Base-by-base conservation (phyloP, 1,284 basidiomycete species). In the Sporisorium scitamineum region DNA sequence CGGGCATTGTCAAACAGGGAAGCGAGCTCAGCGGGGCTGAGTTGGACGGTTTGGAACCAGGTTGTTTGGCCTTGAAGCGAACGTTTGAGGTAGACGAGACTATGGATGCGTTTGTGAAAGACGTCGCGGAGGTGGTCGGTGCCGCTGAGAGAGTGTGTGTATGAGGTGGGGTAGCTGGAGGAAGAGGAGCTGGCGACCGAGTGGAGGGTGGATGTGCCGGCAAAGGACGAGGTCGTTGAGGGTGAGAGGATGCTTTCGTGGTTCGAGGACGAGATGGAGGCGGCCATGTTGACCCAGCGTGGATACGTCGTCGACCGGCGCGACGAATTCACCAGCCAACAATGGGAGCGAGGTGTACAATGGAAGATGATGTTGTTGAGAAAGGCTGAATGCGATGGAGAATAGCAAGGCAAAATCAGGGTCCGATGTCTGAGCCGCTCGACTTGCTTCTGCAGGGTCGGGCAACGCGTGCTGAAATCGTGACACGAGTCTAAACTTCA, bases 31-130 rank as follows among this genome's bases (percentile, higher is more conserved):
- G 42, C 2, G 0, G 52, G 60, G 8, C 51, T 26, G 18, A 81
- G 53, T 32, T 62, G 61, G 34, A 80, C 42, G 20, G 72, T 75
- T 22, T 70, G 58, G 51, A 80, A 68, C 76, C 76, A 81, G 14
- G 65, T 42, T 11, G 61, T 59, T 9, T 68, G 61, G 31, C 70
- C 67, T 16, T 53, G 53, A 14, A 76, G 65, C 3, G 78, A 64
- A 29, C 63, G 61, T 44, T 80, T 80, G 41, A 80, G 74, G 14
- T 72, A 54, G 52, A 45, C 41, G 26, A 80, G 58, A 50, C 58
- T 70, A n/a, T 63, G 61, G 29, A 80, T 63, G 24, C 78, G 70
- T 55, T 68, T 78, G 52, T 57, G 54, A 44, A 78, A 74, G 14
- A 67, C 42, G n/a, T 78, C 69, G 22, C 69, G 61, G 18, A 76